Evolutionary conservation across 2,329 filamentous ascomycete species (phyloP).

Genomic region (Sporothrix mexicana): DNA sequence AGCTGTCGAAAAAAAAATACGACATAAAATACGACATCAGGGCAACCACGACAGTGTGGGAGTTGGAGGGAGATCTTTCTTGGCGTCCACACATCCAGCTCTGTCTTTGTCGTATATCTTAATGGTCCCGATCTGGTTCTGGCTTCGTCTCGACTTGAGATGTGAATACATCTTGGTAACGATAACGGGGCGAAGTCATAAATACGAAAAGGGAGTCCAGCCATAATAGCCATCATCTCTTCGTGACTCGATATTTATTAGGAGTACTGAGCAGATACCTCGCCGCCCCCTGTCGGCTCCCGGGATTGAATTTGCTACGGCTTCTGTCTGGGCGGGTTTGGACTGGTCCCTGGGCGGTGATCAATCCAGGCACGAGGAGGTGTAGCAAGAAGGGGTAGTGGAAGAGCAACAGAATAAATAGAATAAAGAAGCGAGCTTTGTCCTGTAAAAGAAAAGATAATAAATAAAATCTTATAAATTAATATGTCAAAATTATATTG

Average conservation of each 20-base stretch:
- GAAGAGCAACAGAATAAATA: neutral
- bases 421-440: neutral
- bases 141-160: neutral
- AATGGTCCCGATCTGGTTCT: neutral
- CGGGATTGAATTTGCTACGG: constrained; percentile 23
- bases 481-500: too few species aligned
- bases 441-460: neutral
- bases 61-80: neutral
- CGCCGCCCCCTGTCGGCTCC: constrained; percentile 15
- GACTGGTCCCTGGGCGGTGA: neutral
- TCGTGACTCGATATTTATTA: neutral
- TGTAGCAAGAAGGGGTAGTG: neutral
- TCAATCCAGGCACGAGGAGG: constrained; percentile 8
- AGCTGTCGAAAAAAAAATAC: neutral
- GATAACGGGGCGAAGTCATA: neutral
- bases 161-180: neutral
- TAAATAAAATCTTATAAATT: too few species aligned
- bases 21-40: neutral
- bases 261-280: neutral
- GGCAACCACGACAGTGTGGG: neutral
- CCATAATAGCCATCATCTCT: neutral
- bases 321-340: constrained; percentile 24
- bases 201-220: neutral
- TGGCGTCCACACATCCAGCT: neutral
- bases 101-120: neutral